A percentile compares a stretch with the other conserved stretches of the same genome.
These are phyloP conservation scores for Trichoderma arundinaceum DNA, from an alignment of 2,329 filamentous ascomycete genomes.

Conservation along the genomic window DNA sequence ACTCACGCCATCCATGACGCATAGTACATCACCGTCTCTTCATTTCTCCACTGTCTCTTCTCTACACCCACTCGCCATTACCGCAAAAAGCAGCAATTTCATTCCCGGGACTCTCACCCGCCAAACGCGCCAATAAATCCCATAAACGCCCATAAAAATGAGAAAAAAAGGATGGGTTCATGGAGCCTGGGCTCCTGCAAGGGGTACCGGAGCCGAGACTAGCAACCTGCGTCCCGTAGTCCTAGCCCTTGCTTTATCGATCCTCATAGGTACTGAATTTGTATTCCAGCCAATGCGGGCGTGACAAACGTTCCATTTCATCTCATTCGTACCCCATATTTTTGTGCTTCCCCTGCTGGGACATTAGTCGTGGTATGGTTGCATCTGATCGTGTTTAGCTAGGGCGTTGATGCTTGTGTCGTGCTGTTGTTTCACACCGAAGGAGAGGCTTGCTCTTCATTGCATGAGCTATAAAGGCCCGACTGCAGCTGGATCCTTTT, in stretches of 20 bases:
- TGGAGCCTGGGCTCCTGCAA: neutral
- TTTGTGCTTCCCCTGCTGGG: neutral
- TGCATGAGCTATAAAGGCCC: neutral
- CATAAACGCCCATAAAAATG: no score
- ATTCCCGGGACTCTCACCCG: neutral
- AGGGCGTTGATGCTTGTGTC: no score
- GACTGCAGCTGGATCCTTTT: no score
- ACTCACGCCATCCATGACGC: conserved; percentile 2
- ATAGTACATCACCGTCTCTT: neutral
- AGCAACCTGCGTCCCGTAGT: no score
- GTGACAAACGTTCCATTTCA: neutral
- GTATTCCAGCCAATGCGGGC: neutral
- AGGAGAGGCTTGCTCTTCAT: no score
- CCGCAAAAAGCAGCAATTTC: neutral
- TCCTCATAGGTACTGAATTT: neutral
- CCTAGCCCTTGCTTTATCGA: neutral
- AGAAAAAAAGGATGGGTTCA: neutral
- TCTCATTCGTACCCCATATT: neutral
- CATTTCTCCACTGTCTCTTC: neutral
- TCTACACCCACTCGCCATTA: neutral
- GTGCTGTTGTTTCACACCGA: no score
- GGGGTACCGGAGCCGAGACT: neutral
- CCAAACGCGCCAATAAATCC: neutral
- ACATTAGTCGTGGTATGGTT: neutral
- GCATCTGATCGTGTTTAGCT: conserved; percentile 3